These are phyloP conservation scores for Groenewaldozyma tartarivorans DNA, from an alignment of 805 yeast genomes.

Conservation along the genomic window DNA sequence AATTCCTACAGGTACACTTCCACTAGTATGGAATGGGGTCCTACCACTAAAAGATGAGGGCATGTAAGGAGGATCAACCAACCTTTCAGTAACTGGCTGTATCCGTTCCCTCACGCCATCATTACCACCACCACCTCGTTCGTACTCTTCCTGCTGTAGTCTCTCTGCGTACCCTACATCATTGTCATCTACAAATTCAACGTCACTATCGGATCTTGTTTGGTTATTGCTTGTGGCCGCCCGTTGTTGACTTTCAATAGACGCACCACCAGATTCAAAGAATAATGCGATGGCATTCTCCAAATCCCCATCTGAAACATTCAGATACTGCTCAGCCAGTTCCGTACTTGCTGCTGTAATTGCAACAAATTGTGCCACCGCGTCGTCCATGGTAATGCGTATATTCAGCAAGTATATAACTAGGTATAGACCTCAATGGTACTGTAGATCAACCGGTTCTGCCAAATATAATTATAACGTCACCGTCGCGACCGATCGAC, in stretches of 20 bases:
- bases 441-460: too few species aligned
- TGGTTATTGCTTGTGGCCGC: conserved; percentile 7
- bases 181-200: conserved; percentile 3
- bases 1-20: conserved; percentile 27
- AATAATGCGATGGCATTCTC: conserved; percentile 79
- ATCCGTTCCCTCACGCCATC: conserved; percentile 60
- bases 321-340: conserved; percentile 67
- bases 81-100: conserved; percentile 67
- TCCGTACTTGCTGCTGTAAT: conserved; percentile 68
- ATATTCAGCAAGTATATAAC: too few species aligned
- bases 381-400: conserved; percentile 26
- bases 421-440: too few species aligned
- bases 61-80: conserved; percentile 42
- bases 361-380: conserved; percentile 65
- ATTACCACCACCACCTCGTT: conserved; percentile 1
- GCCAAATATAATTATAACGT: too few species aligned
- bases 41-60: background rate
- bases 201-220: too few species aligned
- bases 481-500: too few species aligned
- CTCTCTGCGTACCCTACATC: conserved; percentile 16
- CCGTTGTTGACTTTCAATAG: conserved; percentile 19
- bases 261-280: conserved; percentile 48
- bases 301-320: conserved; percentile 65
- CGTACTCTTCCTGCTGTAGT: conserved; percentile 22
- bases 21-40: background rate